Evolutionary conservation across 2,329 filamentous ascomycete species (phyloP).

Genomic region (Nothopassalora personata): DNA sequence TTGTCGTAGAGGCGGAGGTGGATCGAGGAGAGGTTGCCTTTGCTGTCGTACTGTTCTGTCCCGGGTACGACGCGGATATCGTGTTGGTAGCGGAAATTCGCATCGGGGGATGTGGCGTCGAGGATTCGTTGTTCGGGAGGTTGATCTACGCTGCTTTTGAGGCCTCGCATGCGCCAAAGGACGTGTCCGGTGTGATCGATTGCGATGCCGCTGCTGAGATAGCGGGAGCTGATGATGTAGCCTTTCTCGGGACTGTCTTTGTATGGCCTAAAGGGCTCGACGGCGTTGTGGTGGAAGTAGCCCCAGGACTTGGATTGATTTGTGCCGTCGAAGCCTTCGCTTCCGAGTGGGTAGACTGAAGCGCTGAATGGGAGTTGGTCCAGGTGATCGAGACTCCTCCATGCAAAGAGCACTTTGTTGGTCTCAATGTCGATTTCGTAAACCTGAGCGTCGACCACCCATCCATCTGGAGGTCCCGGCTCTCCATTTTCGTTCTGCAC

Average conservation of each 20-base stretch:
- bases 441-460: constrained; percentile 28
- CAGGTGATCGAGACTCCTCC: constrained; percentile 35
- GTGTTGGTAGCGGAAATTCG: constrained; percentile 21
- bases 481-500: constrained; percentile 8
- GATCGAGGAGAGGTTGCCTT: neutral
- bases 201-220: constrained; percentile 17
- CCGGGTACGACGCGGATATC: constrained; percentile 13
- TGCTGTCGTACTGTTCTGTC: neutral
- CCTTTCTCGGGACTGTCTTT: constrained; percentile 6
- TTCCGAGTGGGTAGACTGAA: constrained; percentile 31
- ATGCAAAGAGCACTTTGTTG: constrained; percentile 33
- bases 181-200: constrained; percentile 14
- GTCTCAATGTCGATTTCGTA: constrained; percentile 34
- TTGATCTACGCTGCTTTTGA: neutral
- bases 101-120: neutral
- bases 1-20: constrained; percentile 16
- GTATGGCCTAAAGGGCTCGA: constrained; percentile 7
- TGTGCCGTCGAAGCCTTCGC: constrained; percentile 16
- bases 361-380: constrained; percentile 25
- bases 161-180: constrained; percentile 9
- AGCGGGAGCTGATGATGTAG: constrained; percentile 20
- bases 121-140: neutral
- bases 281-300: constrained; percentile 23
- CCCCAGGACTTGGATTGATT: constrained; percentile 16
- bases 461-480: constrained; percentile 28